Conservation (phyloP, 352 stramenopile species). For the Phytophthora citricola region DNA sequence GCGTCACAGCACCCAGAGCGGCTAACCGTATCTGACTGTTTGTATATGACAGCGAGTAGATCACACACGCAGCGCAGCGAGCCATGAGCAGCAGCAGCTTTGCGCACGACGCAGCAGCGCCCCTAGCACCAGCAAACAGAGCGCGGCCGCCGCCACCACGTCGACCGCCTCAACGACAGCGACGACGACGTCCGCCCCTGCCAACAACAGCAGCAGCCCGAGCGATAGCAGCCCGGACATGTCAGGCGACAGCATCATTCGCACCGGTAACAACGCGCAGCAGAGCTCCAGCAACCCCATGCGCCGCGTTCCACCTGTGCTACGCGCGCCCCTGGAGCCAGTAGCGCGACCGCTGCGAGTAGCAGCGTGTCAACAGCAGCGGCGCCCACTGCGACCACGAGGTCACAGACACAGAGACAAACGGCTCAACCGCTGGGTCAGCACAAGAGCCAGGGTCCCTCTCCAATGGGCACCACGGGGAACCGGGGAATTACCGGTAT, state of each 20-base stretch:
- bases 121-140: constrained; percentile 5
- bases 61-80: background rate
- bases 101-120: constrained; percentile 9
- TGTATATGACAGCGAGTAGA: constrained; percentile 6
- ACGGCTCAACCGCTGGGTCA: background rate
- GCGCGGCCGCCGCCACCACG: background rate
- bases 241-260: constrained; percentile 1
- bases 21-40: constrained; percentile 13
- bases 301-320: constrained; percentile 45
- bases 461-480: background rate
- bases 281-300: constrained; percentile 38
- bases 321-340: constrained; percentile 25
- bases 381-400: background rate
- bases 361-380: constrained; percentile 6
- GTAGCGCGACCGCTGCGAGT: constrained; percentile 2
- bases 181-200: background rate
- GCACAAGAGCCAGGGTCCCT: background rate
- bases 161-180: constrained; percentile 12
- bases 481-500: constrained; percentile 23
- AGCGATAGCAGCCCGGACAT: constrained; percentile 12
- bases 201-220: constrained; percentile 7
- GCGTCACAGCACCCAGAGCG: background rate
- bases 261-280: background rate
- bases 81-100: constrained; percentile 37
- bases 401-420: constrained; percentile 13